Percentiles rank a stretch among this genome's conserved stretches.
Evolutionary conservation across 2,329 filamentous ascomycete genomes (phyloP).

Genomic region (Magnaporthiopsis rhizophila): DNA sequence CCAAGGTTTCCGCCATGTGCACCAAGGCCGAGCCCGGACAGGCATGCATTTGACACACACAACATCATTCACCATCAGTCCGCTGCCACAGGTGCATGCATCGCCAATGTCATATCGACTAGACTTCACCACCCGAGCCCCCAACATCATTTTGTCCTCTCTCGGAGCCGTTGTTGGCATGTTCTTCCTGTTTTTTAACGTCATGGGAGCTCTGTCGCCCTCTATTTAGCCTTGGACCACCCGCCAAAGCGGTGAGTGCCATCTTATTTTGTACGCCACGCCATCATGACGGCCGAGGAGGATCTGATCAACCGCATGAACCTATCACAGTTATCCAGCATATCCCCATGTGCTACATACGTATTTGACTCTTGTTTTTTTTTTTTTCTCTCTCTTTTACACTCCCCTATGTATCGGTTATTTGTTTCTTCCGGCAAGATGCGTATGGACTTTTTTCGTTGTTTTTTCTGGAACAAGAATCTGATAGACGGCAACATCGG

Average conservation of each 20-base stretch:
- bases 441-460: neutral
- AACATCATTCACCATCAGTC: neutral
- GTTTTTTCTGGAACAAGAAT: slow-evolving; percentile 12
- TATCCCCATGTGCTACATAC: slow-evolving; percentile 4
- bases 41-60: slow-evolving; percentile 1
- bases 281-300: neutral
- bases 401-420: neutral
- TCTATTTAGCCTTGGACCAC: neutral
- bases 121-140: slow-evolving; percentile 5
- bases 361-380: neutral
- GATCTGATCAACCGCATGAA: slow-evolving; percentile 4
- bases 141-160: slow-evolving; percentile 3
- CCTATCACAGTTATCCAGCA: slow-evolving; percentile 4
- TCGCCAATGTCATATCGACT: neutral
- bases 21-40: neutral
- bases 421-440: neutral
- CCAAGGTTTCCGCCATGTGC: neutral
- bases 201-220: neutral
- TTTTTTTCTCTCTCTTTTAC: neutral
- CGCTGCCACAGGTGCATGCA: neutral
- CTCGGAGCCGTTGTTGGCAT: neutral
- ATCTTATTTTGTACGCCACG: neutral
- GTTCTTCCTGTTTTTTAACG: neutral
- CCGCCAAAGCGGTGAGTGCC: neutral
- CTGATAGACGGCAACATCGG: slow-evolving; percentile 12